A percentile compares a stretch with the other conserved stretches of the same genome.
These are phyloP conservation scores for Thalassiosira livingstoniorum DNA, from an alignment of 352 stramenopile genomes.

Conservation along the genomic window DNA sequence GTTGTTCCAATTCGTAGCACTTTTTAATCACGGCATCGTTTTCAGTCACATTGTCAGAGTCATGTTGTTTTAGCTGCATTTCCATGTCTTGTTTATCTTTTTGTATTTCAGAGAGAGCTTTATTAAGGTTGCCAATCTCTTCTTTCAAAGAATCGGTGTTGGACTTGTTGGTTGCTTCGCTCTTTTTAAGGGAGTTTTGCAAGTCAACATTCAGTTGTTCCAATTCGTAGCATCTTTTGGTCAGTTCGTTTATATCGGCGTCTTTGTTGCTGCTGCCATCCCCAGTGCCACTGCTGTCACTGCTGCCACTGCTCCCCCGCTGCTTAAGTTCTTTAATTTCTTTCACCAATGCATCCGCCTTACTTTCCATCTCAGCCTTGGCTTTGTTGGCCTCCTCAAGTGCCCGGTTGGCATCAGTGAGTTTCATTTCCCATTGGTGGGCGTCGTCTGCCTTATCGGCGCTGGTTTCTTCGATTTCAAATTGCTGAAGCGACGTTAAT, in stretches of 20 bases:
- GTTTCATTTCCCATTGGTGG: constrained; percentile 29
- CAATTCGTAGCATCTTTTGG: too few species aligned
- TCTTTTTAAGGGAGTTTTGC: neutral
- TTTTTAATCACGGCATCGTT: neutral
- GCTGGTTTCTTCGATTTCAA: constrained; percentile 50
- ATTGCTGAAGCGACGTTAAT: constrained; percentile 35
- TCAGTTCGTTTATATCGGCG: too few species aligned
- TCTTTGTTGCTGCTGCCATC: too few species aligned
- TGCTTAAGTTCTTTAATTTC: constrained; percentile 51
- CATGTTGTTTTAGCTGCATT: neutral
- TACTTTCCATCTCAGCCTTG: constrained; percentile 29
- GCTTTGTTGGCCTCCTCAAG: constrained; percentile 18
- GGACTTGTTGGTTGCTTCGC: neutral
- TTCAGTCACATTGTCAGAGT: neutral
- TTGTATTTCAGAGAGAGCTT: too few species aligned
- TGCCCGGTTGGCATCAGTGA: constrained; percentile 22
- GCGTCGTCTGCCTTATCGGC: constrained; percentile 42
- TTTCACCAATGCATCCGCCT: constrained; percentile 32
- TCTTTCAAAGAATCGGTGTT: neutral
- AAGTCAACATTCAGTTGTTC: constrained; percentile 26
- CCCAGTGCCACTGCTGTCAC: too few species aligned
- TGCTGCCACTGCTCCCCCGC: constrained; percentile 44
- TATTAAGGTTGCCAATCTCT: too few species aligned
- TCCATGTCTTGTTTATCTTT: constrained; percentile 18
- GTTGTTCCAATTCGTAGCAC: neutral